Percentiles rank a stretch among this genome's conserved stretches.
phyloP scores from a whole-genome alignment of 306 rosid species.

The Rosa chinensis region DNA sequence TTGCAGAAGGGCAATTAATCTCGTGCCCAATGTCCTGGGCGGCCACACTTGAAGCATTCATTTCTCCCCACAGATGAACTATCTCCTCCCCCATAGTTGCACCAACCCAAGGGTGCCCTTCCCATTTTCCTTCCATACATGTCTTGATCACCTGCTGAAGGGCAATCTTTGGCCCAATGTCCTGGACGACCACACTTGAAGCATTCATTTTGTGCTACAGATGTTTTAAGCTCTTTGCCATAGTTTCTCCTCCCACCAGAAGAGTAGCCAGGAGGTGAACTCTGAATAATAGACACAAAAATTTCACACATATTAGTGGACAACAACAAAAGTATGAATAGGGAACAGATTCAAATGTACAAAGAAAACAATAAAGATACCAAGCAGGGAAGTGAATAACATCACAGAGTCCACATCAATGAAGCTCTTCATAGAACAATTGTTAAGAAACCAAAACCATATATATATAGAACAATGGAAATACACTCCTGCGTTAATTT shows the following conservation, averaged over 20 bases:
- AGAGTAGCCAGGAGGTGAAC: not conserved
- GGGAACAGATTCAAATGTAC: not conserved
- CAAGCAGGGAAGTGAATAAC: not conserved
- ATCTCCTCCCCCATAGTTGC: not conserved
- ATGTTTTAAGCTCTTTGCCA: not conserved
- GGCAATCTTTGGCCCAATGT: not conserved
- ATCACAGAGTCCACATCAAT: not conserved
- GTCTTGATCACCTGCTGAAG: not conserved
- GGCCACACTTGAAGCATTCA: slow-evolving; percentile 92
- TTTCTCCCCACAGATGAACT: slow-evolving; percentile 5
- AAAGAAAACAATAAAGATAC: not conserved
- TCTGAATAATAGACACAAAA: not conserved
- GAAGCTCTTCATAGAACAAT: not conserved
- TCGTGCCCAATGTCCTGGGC: slow-evolving; percentile 91
- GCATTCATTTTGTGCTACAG: not conserved
- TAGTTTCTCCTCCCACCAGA: not conserved
- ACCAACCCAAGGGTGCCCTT: not conserved
- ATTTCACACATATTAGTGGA: not conserved
- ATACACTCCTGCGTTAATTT: too few species aligned
- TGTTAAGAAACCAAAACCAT: not conserved
- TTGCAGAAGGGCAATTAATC: slow-evolving; percentile 40
- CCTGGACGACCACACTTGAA: not conserved
- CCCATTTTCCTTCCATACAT: not conserved
- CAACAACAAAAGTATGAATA: not conserved
- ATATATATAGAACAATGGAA: too few species aligned